Base-by-base conservation (phyloP, 768 basidiomycete genomes). In the Trametes elegans region DNA sequence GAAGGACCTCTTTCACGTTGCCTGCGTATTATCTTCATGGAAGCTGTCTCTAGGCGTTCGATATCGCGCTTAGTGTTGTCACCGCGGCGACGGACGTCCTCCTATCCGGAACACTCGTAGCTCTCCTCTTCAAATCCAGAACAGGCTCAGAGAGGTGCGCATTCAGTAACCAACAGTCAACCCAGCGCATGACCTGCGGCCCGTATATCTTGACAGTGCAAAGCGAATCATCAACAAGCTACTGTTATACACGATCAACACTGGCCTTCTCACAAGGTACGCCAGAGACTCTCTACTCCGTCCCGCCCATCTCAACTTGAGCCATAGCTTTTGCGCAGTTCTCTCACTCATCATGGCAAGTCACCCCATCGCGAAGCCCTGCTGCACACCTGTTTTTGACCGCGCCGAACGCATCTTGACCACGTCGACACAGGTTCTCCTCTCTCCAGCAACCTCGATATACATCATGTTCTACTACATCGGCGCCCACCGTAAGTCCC, bases 401-500 rank as follows among this genome's bases (percentile, higher is more conserved):
- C 21, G 32, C 23, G 40, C n/a, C 9, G 14, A n/a, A n/a, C n/a
- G n/a, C n/a, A n/a, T n/a, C n/a, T n/a, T n/a, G n/a, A n/a, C n/a
- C 16, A 1, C 18, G 5, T 2, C 13, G 14, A 7, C 13, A 4
- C 26, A 55, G 54, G 54, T 55, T 21, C 27, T 51, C 31, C 21
- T 51, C 27, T 42, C 32, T 13, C 49, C 49, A 3, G n/a, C 39
- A 7, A 34, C 39, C 19, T 41, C 49, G 11, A 41, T 51, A 19
- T 51, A 51, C 41, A 40, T 51, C 28, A 42, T 51, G 49, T 51
- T 51, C 49, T 51, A 51, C 29, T 51, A 51, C 39, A 51, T 51
- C 29, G 49, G 49, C 19, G 29, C 49, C 11, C 49, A 42, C 49
- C 19, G 49, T 42, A 51, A n/a, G 39, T 49, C 28, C 24, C 19